Evolutionary conservation across 345 rosid species (phyloP).

Genomic region (Eutrema yunnanense): DNA sequence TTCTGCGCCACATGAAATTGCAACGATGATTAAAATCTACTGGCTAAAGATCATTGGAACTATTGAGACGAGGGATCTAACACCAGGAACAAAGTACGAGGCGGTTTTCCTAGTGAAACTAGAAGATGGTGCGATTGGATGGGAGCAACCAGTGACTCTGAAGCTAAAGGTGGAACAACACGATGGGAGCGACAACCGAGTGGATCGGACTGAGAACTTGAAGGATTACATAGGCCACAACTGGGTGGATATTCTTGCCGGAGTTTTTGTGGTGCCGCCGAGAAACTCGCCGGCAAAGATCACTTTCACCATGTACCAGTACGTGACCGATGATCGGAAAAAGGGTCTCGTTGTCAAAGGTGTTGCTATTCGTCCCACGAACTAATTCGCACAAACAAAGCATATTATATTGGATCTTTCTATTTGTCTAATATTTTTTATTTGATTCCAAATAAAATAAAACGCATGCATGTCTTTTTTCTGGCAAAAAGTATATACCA

Average conservation of each 20-base stretch:
- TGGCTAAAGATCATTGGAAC: slow-evolving; percentile 46
- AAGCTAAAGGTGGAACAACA: slow-evolving; percentile 26
- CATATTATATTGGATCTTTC: neutral
- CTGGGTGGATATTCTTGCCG: slow-evolving; percentile 52
- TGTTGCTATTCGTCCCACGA: slow-evolving; percentile 38
- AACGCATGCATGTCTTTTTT: neutral
- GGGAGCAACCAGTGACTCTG: slow-evolving; percentile 44
- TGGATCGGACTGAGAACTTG: slow-evolving; percentile 29
- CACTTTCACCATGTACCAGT: slow-evolving; percentile 40
- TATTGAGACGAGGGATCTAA: slow-evolving; percentile 34
- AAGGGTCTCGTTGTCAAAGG: slow-evolving; percentile 49
- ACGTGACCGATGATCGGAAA: slow-evolving; percentile 38
- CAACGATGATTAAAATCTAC: slow-evolving; percentile 31
- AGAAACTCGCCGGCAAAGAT: slow-evolving; percentile 15
- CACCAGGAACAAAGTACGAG: slow-evolving; percentile 39
- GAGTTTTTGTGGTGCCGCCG: slow-evolving; percentile 26
- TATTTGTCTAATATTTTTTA: neutral
- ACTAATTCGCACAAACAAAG: neutral
- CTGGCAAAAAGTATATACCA: too few relatives aligned
- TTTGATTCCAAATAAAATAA: too few relatives aligned
- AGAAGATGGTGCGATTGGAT: slow-evolving; percentile 35
- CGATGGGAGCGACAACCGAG: slow-evolving; percentile 8
- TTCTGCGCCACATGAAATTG: slow-evolving; percentile 25
- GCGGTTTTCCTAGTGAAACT: slow-evolving; percentile 38
- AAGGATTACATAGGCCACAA: slow-evolving; percentile 24